A percentile compares a stretch with the other conserved stretches of the same genome.
These are phyloP conservation scores for Crucibulum laeve DNA, from an alignment of 768 basidiomycete genomes.

Conservation along the genomic window DNA sequence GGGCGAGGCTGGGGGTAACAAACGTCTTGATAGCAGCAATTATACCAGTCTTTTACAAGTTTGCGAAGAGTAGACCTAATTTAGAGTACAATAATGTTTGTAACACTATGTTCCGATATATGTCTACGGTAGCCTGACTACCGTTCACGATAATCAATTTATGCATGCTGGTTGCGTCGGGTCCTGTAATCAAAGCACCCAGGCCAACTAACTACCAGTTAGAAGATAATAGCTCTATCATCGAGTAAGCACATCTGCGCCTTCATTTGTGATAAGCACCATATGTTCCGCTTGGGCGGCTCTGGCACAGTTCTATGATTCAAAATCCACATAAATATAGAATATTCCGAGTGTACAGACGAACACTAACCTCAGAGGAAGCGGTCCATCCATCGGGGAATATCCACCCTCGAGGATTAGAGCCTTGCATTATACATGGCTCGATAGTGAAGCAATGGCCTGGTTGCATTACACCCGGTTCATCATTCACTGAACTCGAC, in stretches of 20 bases:
- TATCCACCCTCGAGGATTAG: conserved; percentile 62
- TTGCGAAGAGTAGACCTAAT: no score
- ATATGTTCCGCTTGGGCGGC: conserved; percentile 88
- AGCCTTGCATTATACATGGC: conserved; percentile 79
- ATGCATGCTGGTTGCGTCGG: no score
- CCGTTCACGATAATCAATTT: no score
- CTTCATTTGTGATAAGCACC: conserved; percentile 75
- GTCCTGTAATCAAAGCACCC: neutral
- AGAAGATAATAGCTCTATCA: conserved; percentile 7
- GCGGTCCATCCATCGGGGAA: conserved; percentile 94
- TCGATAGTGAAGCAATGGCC: conserved; percentile 95
- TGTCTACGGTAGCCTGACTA: no score
- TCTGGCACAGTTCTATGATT: conserved; percentile 82
- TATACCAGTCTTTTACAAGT: no score
- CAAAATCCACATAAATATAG: no score
- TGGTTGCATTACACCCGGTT: conserved; percentile 75
- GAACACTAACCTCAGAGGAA: conserved; percentile 66
- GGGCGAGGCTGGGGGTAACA: no score
- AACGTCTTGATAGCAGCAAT: no score
- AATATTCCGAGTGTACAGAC: neutral
- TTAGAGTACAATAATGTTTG: no score
- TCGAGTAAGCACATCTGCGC: conserved; percentile 55
- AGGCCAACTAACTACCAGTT: neutral
- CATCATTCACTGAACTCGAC: conserved; percentile 63
- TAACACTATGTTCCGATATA: no score